Evolutionary conservation across 805 yeast genomes (phyloP).

Genomic region (Lipomyces starkeyi): DNA sequence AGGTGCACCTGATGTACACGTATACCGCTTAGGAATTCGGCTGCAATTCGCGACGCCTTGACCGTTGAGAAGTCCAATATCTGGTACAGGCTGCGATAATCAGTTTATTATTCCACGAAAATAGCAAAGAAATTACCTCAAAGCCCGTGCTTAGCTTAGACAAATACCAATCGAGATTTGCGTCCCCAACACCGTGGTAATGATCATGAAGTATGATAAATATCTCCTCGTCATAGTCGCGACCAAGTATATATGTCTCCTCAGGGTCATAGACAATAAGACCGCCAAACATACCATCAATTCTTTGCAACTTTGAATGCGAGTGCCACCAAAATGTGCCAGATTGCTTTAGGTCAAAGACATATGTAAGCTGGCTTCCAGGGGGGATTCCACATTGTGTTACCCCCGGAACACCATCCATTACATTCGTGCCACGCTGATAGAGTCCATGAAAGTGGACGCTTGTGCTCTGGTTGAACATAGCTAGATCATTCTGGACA

Average conservation of each 20-base stretch:
- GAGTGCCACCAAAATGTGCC: constrained; percentile 66
- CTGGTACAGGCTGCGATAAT: constrained; percentile 28
- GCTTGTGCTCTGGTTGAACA: constrained; percentile 46
- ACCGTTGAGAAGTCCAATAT: constrained; percentile 27
- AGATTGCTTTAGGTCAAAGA: constrained; percentile 51
- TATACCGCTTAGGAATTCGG: not conserved
- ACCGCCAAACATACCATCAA: constrained; percentile 71
- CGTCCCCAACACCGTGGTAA: constrained; percentile 20
- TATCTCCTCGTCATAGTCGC: constrained; percentile 26
- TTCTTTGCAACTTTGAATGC: constrained; percentile 64
- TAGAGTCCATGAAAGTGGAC: constrained; percentile 62
- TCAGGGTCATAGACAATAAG: constrained; percentile 43
- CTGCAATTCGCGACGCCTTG: constrained; percentile 22
- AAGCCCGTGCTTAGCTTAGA: constrained; percentile 17
- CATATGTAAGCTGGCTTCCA: constrained; percentile 51
- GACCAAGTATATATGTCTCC: constrained; percentile 12
- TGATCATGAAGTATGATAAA: constrained; percentile 23
- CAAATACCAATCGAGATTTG: constrained; percentile 11
- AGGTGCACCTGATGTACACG: constrained; percentile 5
- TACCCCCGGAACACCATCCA: constrained; percentile 60
- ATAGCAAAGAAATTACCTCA: constrained; percentile 11
- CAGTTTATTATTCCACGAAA: not conserved
- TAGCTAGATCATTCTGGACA: constrained; percentile 48
- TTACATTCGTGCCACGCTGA: constrained; percentile 55
- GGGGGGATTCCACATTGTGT: constrained; percentile 59